Percentiles rank a stretch among this genome's conserved stretches.
Conservation (phyloP, 345 rosid genomes). For the Physaria fendleri region DNA sequence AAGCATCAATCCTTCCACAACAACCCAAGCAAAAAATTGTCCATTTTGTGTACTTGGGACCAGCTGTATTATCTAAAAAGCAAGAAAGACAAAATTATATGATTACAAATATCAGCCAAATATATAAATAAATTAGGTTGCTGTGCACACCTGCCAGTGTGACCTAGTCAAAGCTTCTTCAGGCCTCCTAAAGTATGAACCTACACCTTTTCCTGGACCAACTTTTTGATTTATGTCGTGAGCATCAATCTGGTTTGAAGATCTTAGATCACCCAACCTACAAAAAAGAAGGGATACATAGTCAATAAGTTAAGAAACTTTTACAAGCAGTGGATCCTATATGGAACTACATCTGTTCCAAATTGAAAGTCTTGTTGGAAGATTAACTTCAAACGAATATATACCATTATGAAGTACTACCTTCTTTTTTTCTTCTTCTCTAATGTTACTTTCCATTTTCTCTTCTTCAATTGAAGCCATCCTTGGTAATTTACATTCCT, state of each 20-base stretch:
- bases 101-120: slow-evolving; percentile 15
- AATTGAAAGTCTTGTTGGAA: background rate
- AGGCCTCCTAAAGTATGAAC: slow-evolving; percentile 73
- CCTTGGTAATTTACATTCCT: slow-evolving; percentile 74
- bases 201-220: slow-evolving; percentile 50
- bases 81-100: slow-evolving; percentile 2
- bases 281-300: slow-evolving; percentile 25
- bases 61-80: slow-evolving; percentile 71
- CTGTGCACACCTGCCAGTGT: slow-evolving; percentile 72
- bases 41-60: slow-evolving; percentile 56
- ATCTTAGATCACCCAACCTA: slow-evolving; percentile 55
- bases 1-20: slow-evolving; percentile 87
- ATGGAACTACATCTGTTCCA: slow-evolving; percentile 2
- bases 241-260: slow-evolving; percentile 30
- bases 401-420: slow-evolving; percentile 29
- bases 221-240: slow-evolving; percentile 36
- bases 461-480: slow-evolving; percentile 88
- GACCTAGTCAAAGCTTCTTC: slow-evolving; percentile 69
- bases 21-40: slow-evolving; percentile 76
- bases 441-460: slow-evolving; percentile 72
- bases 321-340: slow-evolving; percentile 7
- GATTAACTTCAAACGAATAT: background rate
- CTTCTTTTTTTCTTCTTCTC: slow-evolving; percentile 73
- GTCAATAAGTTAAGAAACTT: slow-evolving; percentile 7
- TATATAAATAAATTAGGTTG: slow-evolving; percentile 9